phyloP scores from a whole-genome alignment of 176 grass and related monocot species.

The Carex littledalei region DNA sequence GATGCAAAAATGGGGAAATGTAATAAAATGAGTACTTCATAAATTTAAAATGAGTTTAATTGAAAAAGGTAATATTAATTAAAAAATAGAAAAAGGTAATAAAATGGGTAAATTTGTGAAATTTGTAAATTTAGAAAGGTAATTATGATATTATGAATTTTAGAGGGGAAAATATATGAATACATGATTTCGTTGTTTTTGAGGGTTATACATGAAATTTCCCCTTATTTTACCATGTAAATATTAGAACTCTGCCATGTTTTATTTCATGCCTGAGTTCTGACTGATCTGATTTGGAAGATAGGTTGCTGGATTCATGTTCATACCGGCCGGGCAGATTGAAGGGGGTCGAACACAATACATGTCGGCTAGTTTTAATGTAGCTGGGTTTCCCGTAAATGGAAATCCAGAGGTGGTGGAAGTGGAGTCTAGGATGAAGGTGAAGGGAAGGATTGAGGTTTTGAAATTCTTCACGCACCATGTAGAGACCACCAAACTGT shows the following conservation, averaged over 20 bases:
- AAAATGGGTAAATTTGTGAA: too few relatives aligned
- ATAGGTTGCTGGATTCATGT: constrained; percentile 60
- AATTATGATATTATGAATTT: too few relatives aligned
- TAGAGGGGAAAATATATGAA: too few relatives aligned
- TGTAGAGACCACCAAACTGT: constrained; percentile 55
- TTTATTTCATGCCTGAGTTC: neutral
- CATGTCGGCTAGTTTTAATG: constrained; percentile 62
- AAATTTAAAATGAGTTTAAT: too few relatives aligned
- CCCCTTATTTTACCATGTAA: neutral
- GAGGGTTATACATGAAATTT: too few relatives aligned
- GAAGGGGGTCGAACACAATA: constrained; percentile 48
- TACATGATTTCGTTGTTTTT: too few relatives aligned
- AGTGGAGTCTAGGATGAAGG: constrained; percentile 63
- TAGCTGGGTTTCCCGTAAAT: constrained; percentile 48
- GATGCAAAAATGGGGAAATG: neutral
- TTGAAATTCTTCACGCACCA: constrained; percentile 72
- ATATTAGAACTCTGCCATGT: too few relatives aligned
- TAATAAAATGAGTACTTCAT: too few relatives aligned
- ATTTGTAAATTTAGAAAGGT: too few relatives aligned
- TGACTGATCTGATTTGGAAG: constrained; percentile 29
- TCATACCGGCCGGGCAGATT: constrained; percentile 89
- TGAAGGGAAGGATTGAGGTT: constrained; percentile 69
- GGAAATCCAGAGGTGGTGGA: constrained; percentile 38
- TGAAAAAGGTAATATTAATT: too few relatives aligned
- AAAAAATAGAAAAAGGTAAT: too few relatives aligned